Conservation (phyloP, 306 rosid genomes). For the Styphnolobium japonicum region DNA sequence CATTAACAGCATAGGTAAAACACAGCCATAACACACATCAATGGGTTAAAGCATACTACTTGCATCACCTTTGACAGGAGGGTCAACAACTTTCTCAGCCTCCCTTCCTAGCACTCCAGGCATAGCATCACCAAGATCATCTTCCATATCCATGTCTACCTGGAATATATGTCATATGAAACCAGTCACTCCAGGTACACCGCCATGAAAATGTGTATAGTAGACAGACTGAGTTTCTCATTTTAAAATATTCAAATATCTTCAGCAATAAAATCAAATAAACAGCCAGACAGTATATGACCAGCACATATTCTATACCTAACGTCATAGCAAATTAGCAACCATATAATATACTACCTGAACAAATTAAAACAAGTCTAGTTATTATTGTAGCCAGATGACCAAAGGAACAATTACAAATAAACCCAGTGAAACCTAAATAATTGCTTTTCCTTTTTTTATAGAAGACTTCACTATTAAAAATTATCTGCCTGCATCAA, state of each 20-base stretch:
- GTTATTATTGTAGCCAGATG: neutral
- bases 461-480: too few relatives aligned
- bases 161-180: slow-evolving; percentile 37
- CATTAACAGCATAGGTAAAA: slow-evolving; percentile 4
- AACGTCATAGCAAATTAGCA: neutral
- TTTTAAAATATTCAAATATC: neutral
- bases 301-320: neutral
- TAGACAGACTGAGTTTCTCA: neutral
- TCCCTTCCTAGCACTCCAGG: slow-evolving; percentile 51
- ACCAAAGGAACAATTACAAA: neutral
- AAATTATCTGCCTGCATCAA: neutral
- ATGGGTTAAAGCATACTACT: slow-evolving; percentile 33
- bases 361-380: neutral
- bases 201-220: neutral
- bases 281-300: neutral
- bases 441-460: too few relatives aligned
- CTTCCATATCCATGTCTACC: slow-evolving; percentile 99
- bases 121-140: slow-evolving; percentile 46
- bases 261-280: neutral
- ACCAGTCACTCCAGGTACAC: slow-evolving; percentile 3
- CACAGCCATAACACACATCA: slow-evolving; percentile 9
- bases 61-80: slow-evolving; percentile 40
- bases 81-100: slow-evolving; percentile 42
- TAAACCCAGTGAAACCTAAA: neutral
- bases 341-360: neutral